Conservation (phyloP, 192 early-diverging fungal species). For the Anaeromyces robustus region DNA sequence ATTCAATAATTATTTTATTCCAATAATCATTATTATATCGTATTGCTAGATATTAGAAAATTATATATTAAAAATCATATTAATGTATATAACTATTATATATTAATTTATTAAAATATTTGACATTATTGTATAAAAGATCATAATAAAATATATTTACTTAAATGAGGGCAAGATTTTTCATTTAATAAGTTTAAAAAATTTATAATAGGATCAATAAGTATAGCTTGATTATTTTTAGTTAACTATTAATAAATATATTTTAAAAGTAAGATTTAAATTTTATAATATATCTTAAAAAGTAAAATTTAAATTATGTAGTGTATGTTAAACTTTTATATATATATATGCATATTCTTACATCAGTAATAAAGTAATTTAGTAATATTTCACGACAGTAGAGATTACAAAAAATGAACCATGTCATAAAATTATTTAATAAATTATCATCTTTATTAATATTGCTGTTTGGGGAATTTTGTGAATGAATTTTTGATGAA, state of each 20-base stretch:
- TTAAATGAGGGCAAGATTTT: neutral
- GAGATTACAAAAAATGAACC: neutral
- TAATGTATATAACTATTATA: no score
- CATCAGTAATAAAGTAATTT: neutral
- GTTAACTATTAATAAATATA: neutral
- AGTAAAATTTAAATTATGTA: no score
- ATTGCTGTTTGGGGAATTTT: no score
- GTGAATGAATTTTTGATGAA: no score
- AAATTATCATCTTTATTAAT: no score
- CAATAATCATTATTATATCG: neutral
- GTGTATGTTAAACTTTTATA: no score
- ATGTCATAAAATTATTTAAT: neutral
- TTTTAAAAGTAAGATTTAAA: no score
- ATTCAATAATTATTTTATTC: neutral
- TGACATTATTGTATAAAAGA: no score
- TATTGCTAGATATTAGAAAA: neutral
- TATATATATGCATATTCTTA: neutral
- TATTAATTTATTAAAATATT: no score
- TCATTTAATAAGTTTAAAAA: neutral
- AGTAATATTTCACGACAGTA: neutral
- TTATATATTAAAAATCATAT: no score
- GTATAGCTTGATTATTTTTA: neutral
- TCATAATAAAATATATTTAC: neutral
- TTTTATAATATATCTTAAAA: no score
- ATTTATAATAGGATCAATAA: neutral